phyloP scores from a whole-genome alignment of 495 filamentous ascomycete genomes.

The Bombardia bombarda region DNA sequence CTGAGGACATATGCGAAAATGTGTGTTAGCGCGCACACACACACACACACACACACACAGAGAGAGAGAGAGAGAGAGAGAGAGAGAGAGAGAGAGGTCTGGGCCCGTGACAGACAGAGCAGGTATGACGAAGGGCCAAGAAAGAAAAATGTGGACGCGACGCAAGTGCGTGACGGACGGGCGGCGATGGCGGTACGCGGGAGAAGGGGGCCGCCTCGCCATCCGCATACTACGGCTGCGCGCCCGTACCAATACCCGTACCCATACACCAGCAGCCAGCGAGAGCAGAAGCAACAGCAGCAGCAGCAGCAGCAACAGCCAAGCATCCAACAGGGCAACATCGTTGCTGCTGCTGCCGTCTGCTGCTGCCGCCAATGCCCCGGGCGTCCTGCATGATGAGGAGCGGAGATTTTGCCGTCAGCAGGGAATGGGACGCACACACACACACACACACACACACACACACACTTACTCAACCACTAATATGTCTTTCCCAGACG shows the following conservation, averaged over 20 bases:
- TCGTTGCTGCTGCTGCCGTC: too few relatives aligned
- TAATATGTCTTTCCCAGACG: slow-evolving; percentile 23
- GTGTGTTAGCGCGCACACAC: slow-evolving; percentile 11
- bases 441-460: neutral
- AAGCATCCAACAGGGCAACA: neutral
- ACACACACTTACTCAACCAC: slow-evolving; percentile 54
- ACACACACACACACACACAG: neutral
- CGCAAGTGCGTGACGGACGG: slow-evolving; percentile 1
- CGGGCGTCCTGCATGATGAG: neutral
- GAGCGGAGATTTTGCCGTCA: neutral
- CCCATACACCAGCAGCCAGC: too few relatives aligned
- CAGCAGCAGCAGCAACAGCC: neutral
- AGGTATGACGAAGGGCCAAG: neutral
- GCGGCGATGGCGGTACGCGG: neutral
- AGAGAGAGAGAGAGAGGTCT: too few relatives aligned
- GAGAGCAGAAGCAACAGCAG: too few relatives aligned
- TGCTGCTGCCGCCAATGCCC: too few relatives aligned
- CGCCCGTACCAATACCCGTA: too few relatives aligned
- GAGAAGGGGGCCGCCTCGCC: too few relatives aligned
- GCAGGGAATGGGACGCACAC: neutral
- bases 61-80: too few relatives aligned
- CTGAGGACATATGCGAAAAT: slow-evolving; percentile 26
- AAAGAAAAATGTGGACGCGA: neutral
- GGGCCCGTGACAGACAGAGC: too few relatives aligned
- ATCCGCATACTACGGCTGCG: too few relatives aligned